Evolutionary conservation across 2,329 filamentous ascomycete genomes (phyloP), one percentile per base, ranked within the genome.

Genomic region (Cercospora berteroae): DNA sequence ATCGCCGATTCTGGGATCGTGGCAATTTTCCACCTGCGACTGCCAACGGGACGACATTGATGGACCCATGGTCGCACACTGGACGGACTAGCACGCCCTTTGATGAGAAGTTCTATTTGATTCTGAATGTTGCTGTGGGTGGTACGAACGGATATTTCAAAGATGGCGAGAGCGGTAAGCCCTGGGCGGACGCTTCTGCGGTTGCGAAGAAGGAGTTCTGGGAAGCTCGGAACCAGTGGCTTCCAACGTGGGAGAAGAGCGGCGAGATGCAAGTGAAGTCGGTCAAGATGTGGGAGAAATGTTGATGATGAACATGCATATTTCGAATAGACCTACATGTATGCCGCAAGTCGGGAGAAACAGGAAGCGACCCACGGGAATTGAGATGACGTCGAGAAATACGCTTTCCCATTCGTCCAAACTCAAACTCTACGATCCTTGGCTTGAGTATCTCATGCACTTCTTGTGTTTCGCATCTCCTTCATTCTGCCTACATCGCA

Each of bases 161-260:
- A 74, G 91, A 96, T 77, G 87, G 88, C 20, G 81, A 85, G 72
- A 84, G 84, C 52, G 85, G 84, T 36, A 96, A 96, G 83, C 92
- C 92, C 1, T 96, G 92, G 92, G 83, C 92, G 33, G 90, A 95
- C 76, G 81, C 78, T 16, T 89, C 87, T 62, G 78, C 83, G 1
- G 89, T 86, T 10, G 91, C 92, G 7, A 87, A 84, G 78, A 87
- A 85, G 73, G 91, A 94, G 75, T 96, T 96, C 77, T 95, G 91
- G 91, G 81, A 89, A 50, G 77, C 75, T 12, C 72, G 75, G n/a
- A 70, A 77, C 63, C 74, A 77, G 64, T 80, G 79, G 78, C 73
- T 74, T 48, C 77, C 77, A 5, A 79, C 78, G 7, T 79, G 77
- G 78, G 69, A 74, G 67, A 68, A 77, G 60, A 73, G 74, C 48